Conservation (phyloP, 768 basidiomycete genomes). For the Suillus ampliporus region DNA sequence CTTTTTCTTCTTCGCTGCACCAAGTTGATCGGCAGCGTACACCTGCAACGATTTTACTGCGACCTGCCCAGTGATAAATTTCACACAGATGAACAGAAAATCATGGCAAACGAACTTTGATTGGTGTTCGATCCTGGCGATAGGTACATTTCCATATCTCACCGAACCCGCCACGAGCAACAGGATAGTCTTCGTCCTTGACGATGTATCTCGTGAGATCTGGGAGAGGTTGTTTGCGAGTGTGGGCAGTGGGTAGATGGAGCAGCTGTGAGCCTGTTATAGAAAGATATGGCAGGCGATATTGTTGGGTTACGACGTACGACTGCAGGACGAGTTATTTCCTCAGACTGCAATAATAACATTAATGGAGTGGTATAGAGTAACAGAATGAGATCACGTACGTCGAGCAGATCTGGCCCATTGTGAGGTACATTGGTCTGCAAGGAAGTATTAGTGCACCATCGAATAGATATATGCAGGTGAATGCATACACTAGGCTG, state of each 20-base stretch:
- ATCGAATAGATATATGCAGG: neutral
- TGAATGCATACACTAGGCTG: neutral
- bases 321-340: too few species aligned
- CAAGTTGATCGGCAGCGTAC: slow-evolving; percentile 1
- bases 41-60: slow-evolving; percentile 6
- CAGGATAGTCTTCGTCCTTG: neutral
- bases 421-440: neutral
- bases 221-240: too few species aligned
- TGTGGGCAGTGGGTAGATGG: too few species aligned
- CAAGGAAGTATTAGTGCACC: neutral
- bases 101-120: neutral
- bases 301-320: too few species aligned
- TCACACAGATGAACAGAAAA: neutral
- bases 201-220: slow-evolving; percentile 5
- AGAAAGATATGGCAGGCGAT: too few species aligned
- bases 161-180: slow-evolving; percentile 6
- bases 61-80: neutral
- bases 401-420: neutral
- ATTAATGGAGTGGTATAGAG: neutral
- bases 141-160: slow-evolving; percentile 11
- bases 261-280: too few species aligned
- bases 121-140: neutral
- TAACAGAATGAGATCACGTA: neutral
- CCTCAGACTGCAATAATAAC: too few species aligned
- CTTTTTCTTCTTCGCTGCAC: slow-evolving; percentile 9